Base-by-base conservation (phyloP, 2,329 filamentous ascomycete species). In the Didymella pinodella region DNA sequence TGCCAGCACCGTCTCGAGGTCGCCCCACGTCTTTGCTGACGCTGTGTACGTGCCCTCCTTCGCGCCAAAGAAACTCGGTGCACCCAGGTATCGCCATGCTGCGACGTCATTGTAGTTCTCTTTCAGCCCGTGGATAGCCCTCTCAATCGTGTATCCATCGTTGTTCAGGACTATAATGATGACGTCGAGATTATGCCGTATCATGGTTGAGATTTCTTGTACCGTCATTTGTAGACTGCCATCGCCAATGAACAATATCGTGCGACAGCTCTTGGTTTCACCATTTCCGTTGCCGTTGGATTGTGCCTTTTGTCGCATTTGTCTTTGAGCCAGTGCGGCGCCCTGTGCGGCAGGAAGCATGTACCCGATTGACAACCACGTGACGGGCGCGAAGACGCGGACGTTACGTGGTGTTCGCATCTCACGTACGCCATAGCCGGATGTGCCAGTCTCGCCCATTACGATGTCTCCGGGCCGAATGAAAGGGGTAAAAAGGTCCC, bases 381-480 rank as follows among this genome's bases (percentile, higher is more conserved):
- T 64, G 11, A 64, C 62, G 7, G 62, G 59, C 11, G 59, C 55
- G 20, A 62, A 64, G 12, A 62, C 20, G 1, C 62, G 56, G 4
- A 61, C 61, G 22, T 58, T 59, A 2, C 53, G 26, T 41, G 62
- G 62, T 25, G 61, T 61, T 18, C 46, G 59, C 62, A 64, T 64
- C 31, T 64, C 62, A 25, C 62, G 59, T 5, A 61, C 59, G 10
- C 2, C 59, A 34, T 59, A 62, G 20, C 50, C 55, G 7, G 59
- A 51, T n/a, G 85, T 88, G 5, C 86, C 86, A 0, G 85, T 86
- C 69, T 87, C 86, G 4, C 81, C 81, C 44, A 88, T 77, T 16
- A 88, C 66, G 38, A 87, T 82, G 65, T 88, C 86, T 5, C 82
- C 82, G 1, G 80, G 73, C 10, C 75, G 76, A 59, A 88, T 71